A percentile compares a stretch with the other conserved stretches of the same genome.
Conservation (phyloP, 345 rosid species). For the Sisymbrium altissimum region DNA sequence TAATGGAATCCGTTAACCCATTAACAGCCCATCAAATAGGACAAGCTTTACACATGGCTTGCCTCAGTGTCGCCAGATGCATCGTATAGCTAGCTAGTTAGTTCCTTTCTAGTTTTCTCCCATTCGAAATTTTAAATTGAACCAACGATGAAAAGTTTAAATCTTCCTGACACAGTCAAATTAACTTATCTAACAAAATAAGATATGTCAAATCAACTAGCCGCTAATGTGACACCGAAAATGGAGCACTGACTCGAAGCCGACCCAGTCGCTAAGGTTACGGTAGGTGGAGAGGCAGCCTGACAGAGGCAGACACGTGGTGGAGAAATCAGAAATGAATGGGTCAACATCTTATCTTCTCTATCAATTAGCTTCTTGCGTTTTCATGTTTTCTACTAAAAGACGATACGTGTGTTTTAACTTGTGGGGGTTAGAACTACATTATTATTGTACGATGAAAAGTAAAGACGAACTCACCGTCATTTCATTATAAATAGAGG, state of each 20-base stretch:
- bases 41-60: not conserved
- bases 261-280: not conserved
- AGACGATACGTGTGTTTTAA: not conserved
- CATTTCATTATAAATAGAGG: constrained; percentile 8
- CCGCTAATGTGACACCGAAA: not conserved
- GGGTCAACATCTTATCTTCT: not conserved
- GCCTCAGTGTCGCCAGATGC: not conserved
- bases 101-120: not conserved
- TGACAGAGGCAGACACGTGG: not conserved
- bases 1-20: not conserved
- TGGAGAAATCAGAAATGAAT: not conserved
- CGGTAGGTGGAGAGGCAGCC: not conserved
- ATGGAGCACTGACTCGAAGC: not conserved
- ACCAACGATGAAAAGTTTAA: not conserved
- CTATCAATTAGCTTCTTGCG: not conserved
- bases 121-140: not conserved
- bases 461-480: not conserved
- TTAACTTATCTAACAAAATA: not conserved
- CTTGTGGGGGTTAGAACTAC: not conserved
- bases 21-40: not conserved
- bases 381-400: not conserved
- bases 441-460: not conserved
- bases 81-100: not conserved
- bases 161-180: not conserved
- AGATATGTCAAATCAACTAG: not conserved